Evolutionary conservation across 2,329 filamentous ascomycete species (phyloP), one percentile per base, ranked within the genome.

Genomic region (Lachnellula willkommii): DNA sequence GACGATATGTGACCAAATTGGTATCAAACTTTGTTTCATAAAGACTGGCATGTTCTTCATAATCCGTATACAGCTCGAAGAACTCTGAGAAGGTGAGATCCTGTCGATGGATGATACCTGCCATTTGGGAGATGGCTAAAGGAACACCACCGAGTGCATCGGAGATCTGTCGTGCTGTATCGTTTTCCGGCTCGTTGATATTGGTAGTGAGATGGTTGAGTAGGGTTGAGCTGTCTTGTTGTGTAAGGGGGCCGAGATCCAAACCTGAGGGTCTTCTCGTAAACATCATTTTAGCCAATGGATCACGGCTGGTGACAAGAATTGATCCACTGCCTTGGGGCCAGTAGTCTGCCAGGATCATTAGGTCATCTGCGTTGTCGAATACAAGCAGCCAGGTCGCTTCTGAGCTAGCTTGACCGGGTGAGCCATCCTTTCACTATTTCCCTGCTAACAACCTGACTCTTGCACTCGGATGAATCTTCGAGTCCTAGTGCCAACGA

Each of bases 341-440:
- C 70, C 67, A 26, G 56, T 69, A 37, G 52, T 61, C 37, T 54
- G 60, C 52, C 60, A 55, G 69, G 14, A 11, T 5, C n/a, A 61
- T 53, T 9, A 67, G 64, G 55, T 72, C 64, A 53, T 76, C 72
- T 0, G 70, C 72, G 56, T 75, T 75, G 60, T 76, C 72, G 35
- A 75, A 67, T 9, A 76, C 61, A 32, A 71, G 60, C 22, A 71
- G 63, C 69, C 68, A 71, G 7, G 61, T 56, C 15, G 56, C 60
- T 20, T 62, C 50, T 53, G 54, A 48, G 36, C 51, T 47, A 56
- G n/a, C 28, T 50, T 55, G 8, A n/a, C 47, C 35, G 3, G 5
- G n/a, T 45, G 26, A 28, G 7, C 26, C 26, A 28, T 28, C 26
- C 26, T 8, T 28, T 28, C 26, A 28, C 26, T 5, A 28, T 28